These are phyloP conservation scores for Lipomyces yamadae DNA, from an alignment of 805 yeast genomes.

Conservation along the genomic window DNA sequence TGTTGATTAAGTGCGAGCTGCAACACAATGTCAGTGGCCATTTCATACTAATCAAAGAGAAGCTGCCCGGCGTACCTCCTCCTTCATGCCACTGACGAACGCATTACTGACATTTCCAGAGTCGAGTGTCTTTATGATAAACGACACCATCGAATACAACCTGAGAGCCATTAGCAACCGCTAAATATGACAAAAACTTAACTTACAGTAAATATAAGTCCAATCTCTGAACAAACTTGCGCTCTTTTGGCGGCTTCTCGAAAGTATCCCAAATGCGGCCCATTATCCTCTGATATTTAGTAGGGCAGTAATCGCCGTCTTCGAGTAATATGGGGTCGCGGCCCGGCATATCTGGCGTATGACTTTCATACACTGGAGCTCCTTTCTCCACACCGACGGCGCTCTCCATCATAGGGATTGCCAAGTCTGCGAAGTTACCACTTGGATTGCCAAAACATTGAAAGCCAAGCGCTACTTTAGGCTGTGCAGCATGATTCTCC, in stretches of 20 bases:
- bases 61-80: conserved; percentile 36
- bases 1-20: conserved; percentile 37
- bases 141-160: conserved; percentile 17
- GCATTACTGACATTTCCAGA: conserved; percentile 58
- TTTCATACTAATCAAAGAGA: background rate
- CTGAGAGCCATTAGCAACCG: background rate
- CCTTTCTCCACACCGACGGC: background rate
- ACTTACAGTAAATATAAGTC: conserved; percentile 17
- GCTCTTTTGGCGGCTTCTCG: conserved; percentile 16
- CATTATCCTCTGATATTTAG: background rate
- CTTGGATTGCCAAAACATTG: background rate
- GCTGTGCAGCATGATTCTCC: background rate
- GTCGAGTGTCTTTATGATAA: conserved; percentile 57
- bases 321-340: background rate
- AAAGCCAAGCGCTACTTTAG: background rate
- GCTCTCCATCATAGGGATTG: background rate
- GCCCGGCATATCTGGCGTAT: background rate
- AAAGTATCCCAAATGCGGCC: conserved; percentile 21
- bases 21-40: background rate
- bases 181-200: background rate
- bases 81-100: conserved; percentile 51
- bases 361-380: background rate
- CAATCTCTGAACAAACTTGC: conserved; percentile 16
- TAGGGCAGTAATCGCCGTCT: background rate
- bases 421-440: background rate